Evolutionary conservation across 331 rosid genomes (phyloP), one percentile per base, ranked within the genome.

Genomic region (Ulmus americana): DNA sequence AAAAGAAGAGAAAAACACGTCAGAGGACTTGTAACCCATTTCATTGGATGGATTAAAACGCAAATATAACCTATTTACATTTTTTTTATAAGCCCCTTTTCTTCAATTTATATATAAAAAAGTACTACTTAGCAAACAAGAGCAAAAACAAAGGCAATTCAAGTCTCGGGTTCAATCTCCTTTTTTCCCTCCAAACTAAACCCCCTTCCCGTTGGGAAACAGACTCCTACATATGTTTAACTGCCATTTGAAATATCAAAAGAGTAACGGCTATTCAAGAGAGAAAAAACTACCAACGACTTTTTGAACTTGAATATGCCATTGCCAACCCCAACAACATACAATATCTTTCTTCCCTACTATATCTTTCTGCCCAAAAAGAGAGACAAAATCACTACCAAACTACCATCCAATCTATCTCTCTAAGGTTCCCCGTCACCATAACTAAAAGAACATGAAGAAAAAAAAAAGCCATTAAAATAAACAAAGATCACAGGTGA

Each of bases 161-260:
- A 52, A 22, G 2, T 58, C 56, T 16, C 41, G 70, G 48, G 48
- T 55, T 52, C 10, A 43, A 38, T 60, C 51, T 55, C 72, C 70
- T 63, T 51, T 22, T 80, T 72, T 76, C 56, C 79, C 82, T 79
- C 79, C 72, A 69, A 52, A 28, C 60, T 55, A 64, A 54, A 46
- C 65, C 74, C 71, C 70, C 71, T 69, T 65, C 65, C n/a, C 64
- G 35, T 2, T 28, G 35, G 4, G 63, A 78, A 80, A 73, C 74
- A 45, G 76, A 66, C 68, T 68, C 9, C 73, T 78, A 64, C 76
- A 56, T 58, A 71, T 58, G 88, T 86, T 65, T 81, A 89, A 89
- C 95, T 81, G 74, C 72, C 95, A 77, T 79, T 89, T 86, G 87
- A 88, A 63, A 89, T 63, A 67, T 60, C 55, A 70, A 5, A 28